A percentile compares a stretch with the other conserved stretches of the same genome.
phyloP scores from a whole-genome alignment of 306 rosid genomes.

The Castanospermum australe region DNA sequence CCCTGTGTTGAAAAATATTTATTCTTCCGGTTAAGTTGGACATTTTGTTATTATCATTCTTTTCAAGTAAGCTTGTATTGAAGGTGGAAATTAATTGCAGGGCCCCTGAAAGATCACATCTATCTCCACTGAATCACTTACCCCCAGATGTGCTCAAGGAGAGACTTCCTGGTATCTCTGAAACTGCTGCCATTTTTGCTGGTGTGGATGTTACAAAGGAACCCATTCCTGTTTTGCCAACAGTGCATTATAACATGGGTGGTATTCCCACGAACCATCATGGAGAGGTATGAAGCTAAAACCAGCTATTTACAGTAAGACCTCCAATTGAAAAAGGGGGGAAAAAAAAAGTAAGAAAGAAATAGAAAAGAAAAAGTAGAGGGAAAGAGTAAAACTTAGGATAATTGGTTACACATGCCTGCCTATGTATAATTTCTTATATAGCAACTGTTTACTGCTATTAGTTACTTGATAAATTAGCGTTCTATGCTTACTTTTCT shows the following conservation, averaged over 20 bases:
- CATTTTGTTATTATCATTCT: not conserved
- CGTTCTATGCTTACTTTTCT: not conserved
- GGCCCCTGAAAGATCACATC: slow-evolving; percentile 96
- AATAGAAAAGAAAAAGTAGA: not conserved
- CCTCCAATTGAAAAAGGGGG: not conserved
- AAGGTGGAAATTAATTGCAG: slow-evolving; percentile 47
- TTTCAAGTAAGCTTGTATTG: slow-evolving; percentile 2
- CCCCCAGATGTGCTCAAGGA: slow-evolving; percentile 99
- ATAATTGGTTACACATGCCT: not conserved
- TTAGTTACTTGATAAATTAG: slow-evolving; percentile 2
- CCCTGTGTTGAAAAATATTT: not conserved
- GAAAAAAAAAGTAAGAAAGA: not conserved
- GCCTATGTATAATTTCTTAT: not conserved
- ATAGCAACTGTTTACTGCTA: not conserved
- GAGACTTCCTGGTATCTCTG: slow-evolving; percentile 99
- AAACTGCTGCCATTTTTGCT: slow-evolving; percentile 99
- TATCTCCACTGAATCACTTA: slow-evolving; percentile 97
- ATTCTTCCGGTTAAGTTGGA: slow-evolving; percentile 8
- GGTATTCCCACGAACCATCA: slow-evolving; percentile 91
- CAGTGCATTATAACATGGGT: slow-evolving; percentile 98
- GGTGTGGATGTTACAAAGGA: slow-evolving; percentile 98
- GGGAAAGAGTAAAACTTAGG: too few species aligned
- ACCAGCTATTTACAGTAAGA: not conserved
- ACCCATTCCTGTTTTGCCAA: slow-evolving; percentile 97
- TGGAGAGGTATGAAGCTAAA: slow-evolving; percentile 70